Evolutionary conservation across 306 rosid genomes (phyloP).

Genomic region (Neltuma alba): DNA sequence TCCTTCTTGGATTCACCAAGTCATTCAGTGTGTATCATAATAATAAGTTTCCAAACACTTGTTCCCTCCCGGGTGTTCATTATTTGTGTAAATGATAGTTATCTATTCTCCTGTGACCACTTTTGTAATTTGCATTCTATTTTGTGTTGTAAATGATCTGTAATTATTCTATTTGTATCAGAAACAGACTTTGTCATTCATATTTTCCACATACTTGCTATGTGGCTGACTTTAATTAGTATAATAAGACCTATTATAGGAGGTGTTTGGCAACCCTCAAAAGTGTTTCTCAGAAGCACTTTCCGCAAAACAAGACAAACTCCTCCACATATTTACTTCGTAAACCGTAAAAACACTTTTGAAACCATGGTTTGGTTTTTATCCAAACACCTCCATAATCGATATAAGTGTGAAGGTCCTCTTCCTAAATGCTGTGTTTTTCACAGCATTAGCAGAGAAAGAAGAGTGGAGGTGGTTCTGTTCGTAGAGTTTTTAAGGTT

Average conservation of each 20-base stretch:
- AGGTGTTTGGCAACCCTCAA: too few relatives aligned
- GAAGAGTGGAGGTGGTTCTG: neutral
- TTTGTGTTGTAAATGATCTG: slow-evolving; percentile 12
- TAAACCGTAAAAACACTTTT: too few relatives aligned
- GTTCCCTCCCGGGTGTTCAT: slow-evolving; percentile 2
- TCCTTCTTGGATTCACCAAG: neutral
- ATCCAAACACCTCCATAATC: too few relatives aligned
- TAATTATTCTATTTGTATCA: slow-evolving; percentile 1
- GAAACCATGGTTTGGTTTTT: too few relatives aligned
- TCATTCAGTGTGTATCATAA: slow-evolving; percentile 22
- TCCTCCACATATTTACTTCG: too few relatives aligned
- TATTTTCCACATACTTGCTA: neutral
- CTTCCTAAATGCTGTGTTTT: neutral
- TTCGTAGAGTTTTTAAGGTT: neutral
- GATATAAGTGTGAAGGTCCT: neutral
- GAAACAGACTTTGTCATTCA: neutral
- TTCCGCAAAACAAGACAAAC: too few relatives aligned
- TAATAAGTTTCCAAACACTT: slow-evolving; percentile 23
- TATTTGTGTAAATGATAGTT: slow-evolving; percentile 34
- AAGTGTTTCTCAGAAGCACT: too few relatives aligned
- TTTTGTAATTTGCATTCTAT: slow-evolving; percentile 23
- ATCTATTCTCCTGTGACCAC: neutral
- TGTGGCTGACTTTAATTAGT: neutral
- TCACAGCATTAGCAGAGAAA: neutral
- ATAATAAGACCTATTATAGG: neutral